These are phyloP conservation scores for Rubia peregrina DNA, from an alignment of 305 asterid species.

Conservation along the genomic window DNA sequence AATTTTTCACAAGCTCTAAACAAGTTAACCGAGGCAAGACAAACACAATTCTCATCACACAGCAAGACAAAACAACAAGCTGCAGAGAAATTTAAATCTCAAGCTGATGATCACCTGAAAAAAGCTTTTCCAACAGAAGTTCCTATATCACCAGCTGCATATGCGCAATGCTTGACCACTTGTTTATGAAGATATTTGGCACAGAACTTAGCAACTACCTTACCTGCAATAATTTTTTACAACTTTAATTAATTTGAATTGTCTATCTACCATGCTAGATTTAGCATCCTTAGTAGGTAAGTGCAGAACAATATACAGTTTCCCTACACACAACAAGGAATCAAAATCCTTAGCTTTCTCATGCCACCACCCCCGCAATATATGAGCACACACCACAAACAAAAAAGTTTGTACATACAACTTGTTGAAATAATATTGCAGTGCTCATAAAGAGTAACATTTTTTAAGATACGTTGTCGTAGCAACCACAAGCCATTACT, in stretches of 20 bases:
- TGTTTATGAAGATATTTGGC: constrained; percentile 93
- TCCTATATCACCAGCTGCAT: constrained; percentile 72
- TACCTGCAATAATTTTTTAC: constrained; percentile 41
- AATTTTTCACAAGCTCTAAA: background rate
- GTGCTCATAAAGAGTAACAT: background rate
- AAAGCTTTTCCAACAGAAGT: constrained; percentile 70
- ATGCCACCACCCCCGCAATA: background rate
- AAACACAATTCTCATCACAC: background rate
- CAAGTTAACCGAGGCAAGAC: background rate
- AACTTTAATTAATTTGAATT: background rate
- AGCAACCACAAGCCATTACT: background rate
- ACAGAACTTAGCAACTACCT: constrained; percentile 93
- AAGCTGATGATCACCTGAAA: constrained; percentile 56
- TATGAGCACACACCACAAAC: background rate
- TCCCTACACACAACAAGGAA: background rate
- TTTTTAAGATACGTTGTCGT: background rate
- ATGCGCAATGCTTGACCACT: constrained; percentile 85
- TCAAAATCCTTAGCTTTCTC: background rate
- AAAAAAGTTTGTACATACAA: background rate
- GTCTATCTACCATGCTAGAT: background rate
- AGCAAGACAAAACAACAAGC: background rate
- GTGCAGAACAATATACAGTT: background rate
- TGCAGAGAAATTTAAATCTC: constrained; percentile 10
- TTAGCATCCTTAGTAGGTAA: background rate
- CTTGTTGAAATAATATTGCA: background rate